phyloP scores from a whole-genome alignment of 2,329 filamentous ascomycete genomes.

The Curvularia hawaiiensis region DNA sequence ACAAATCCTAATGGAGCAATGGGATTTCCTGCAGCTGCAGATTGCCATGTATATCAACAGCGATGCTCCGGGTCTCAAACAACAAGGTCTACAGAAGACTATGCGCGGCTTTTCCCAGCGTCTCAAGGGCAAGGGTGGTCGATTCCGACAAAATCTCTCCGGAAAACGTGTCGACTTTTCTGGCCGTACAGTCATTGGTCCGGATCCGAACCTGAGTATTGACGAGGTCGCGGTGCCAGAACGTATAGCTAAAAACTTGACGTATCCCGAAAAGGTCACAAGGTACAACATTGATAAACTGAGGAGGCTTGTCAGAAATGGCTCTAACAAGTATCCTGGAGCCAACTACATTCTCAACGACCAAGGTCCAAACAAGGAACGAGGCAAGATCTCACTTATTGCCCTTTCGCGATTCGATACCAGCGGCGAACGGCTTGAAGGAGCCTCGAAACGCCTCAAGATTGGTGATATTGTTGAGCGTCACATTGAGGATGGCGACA shows the following conservation, averaged over 20 bases:
- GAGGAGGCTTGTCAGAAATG: constrained; percentile 73
- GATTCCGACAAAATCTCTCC: constrained; percentile 94
- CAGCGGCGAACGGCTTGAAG: constrained; percentile 65
- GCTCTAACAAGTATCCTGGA: constrained; percentile 80
- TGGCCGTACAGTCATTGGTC: constrained; percentile 94
- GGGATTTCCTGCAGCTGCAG: constrained; percentile 95
- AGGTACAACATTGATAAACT: constrained; percentile 86
- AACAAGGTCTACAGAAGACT: constrained; percentile 83
- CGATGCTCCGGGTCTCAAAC: constrained; percentile 89
- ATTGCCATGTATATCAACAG: constrained; percentile 99
- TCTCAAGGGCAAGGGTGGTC: constrained; percentile 94
- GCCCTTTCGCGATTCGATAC: constrained; percentile 43
- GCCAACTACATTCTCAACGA: constrained; percentile 78
- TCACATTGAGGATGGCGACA: constrained; percentile 92
- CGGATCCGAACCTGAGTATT: constrained; percentile 91
- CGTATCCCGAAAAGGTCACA: constrained; percentile 89
- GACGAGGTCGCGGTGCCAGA: constrained; percentile 92
- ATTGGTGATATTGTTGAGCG: constrained; percentile 91
- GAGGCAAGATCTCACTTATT: constrained; percentile 74
- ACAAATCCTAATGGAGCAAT: constrained; percentile 93
- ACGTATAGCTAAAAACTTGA: constrained; percentile 93
- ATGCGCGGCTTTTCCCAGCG: constrained; percentile 95
- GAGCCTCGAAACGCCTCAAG: constrained; percentile 74
- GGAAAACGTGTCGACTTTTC: constrained; percentile 99
- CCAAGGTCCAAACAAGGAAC: constrained; percentile 54